These are phyloP conservation scores for Ganoderma leucocontextum DNA, from an alignment of 1,284 basidiomycete genomes.

Conservation along the genomic window DNA sequence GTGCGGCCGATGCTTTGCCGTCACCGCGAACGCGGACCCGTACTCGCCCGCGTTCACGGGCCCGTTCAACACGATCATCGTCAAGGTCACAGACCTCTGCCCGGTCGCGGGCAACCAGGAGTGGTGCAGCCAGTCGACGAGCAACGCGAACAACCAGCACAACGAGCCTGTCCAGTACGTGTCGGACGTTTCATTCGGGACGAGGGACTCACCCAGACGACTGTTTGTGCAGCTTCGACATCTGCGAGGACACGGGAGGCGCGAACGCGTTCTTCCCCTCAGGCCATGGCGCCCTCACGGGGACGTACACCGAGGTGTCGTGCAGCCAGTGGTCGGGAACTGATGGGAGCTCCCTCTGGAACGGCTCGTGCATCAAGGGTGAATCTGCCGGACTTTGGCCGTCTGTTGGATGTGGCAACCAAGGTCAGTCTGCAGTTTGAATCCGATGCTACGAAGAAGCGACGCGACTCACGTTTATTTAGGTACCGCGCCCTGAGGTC, in stretches of 20 bases:
- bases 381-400: conserved; percentile 61
- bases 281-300: conserved; percentile 59
- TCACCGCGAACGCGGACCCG: conserved; percentile 60
- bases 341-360: conserved; percentile 54
- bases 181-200: not conserved
- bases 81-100: conserved; percentile 64
- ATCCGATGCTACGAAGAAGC: not conserved
- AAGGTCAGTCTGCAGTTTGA: conserved; percentile 48
- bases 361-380: conserved; percentile 58
- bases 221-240: conserved; percentile 55
- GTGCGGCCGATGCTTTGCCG: conserved; percentile 64
- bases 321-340: conserved; percentile 65
- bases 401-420: conserved; percentile 57
- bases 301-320: conserved; percentile 60
- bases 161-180: conserved; percentile 58
- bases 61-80: conserved; percentile 60
- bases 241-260: conserved; percentile 66
- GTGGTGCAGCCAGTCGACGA: conserved; percentile 61
- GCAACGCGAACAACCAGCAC: conserved; percentile 52
- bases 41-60: conserved; percentile 59
- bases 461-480: conserved; percentile 4
- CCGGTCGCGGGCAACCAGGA: conserved; percentile 57
- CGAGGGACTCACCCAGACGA: conserved; percentile 7
- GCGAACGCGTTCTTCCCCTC: conserved; percentile 62
- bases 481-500: conserved; percentile 22